Evolutionary conservation across 768 basidiomycete genomes (phyloP).

Genomic region (Boletus vermiculosoides): DNA sequence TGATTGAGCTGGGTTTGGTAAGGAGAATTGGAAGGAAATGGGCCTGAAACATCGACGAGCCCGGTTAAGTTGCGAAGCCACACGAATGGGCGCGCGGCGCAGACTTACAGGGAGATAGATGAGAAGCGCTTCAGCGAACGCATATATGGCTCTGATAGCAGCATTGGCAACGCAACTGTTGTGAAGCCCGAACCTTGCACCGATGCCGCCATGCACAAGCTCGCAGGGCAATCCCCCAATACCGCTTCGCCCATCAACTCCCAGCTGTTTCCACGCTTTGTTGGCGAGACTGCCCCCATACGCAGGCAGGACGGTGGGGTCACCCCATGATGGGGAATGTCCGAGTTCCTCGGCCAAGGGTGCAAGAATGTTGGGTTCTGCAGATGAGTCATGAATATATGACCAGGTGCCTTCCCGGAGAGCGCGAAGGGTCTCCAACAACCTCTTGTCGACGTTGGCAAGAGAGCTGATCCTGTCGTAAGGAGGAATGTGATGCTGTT

Average conservation of each 20-base stretch:
- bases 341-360: conserved; percentile 56
- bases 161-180: conserved; percentile 63
- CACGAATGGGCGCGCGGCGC: not conserved
- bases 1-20: conserved; percentile 52
- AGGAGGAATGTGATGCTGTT: not conserved
- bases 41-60: conserved; percentile 42
- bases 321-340: conserved; percentile 59
- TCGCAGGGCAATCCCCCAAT: conserved; percentile 78
- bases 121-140: conserved; percentile 59
- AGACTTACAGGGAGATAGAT: conserved; percentile 70
- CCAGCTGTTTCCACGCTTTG: conserved; percentile 53
- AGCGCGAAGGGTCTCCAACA: conserved; percentile 53
- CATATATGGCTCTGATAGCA: conserved; percentile 48
- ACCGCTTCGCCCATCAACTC: conserved; percentile 48
- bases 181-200: conserved; percentile 44
- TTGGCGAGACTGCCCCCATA: conserved; percentile 57
- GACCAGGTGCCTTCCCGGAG: conserved; percentile 59
- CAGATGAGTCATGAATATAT: conserved; percentile 46
- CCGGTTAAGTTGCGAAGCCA: not conserved
- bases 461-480: conserved; percentile 58
- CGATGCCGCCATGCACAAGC: conserved; percentile 62
- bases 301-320: conserved; percentile 57
- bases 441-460: conserved; percentile 62
- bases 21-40: conserved; percentile 68
- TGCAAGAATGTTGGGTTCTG: conserved; percentile 41